phyloP scores from a whole-genome alignment of 148 eudicot genomes.

The Linanthus parryae region DNA sequence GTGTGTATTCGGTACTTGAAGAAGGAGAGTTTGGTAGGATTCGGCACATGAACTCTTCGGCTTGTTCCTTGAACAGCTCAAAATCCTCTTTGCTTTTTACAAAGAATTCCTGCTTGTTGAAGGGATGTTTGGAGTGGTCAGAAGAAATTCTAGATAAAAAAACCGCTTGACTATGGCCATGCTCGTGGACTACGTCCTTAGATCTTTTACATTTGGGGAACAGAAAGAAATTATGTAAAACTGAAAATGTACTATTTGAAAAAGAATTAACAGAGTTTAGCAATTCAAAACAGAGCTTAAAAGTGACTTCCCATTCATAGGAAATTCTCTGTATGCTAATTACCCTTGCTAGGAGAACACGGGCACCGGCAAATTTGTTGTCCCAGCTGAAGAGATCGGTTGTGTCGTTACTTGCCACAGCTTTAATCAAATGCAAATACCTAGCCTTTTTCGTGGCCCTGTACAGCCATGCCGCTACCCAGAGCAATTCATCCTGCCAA shows the following conservation, averaged over 20 bases:
- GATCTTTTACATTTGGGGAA: no score
- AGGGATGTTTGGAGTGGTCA: no score
- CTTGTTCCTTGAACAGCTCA: conserved; percentile 49
- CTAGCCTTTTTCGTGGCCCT: conserved; percentile 58
- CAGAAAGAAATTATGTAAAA: no score
- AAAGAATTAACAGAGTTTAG: no score
- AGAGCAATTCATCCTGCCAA: conserved; percentile 71
- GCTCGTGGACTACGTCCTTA: no score
- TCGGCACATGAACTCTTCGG: conserved; percentile 78
- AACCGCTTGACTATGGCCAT: no score
- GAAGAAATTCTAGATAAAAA: no score
- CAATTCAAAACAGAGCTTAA: no score
- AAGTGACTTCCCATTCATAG: no score
- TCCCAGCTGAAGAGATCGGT: conserved; percentile 93
- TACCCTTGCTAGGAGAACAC: conserved; percentile 81
- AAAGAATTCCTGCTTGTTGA: conserved; percentile 51
- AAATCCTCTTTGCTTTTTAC: conserved; percentile 39
- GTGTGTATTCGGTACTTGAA: conserved; percentile 72
- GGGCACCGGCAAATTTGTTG: conserved; percentile 85
- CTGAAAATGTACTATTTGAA: no score
- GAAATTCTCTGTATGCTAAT: no score
- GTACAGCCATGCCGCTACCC: conserved; percentile 91
- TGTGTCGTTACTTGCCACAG: conserved; percentile 64
- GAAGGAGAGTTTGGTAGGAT: conserved; percentile 79
- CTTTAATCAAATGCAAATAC: conserved; percentile 46